phyloP scores from a whole-genome alignment of 352 stramenopile genomes.

The Phytophthora megakarya region DNA sequence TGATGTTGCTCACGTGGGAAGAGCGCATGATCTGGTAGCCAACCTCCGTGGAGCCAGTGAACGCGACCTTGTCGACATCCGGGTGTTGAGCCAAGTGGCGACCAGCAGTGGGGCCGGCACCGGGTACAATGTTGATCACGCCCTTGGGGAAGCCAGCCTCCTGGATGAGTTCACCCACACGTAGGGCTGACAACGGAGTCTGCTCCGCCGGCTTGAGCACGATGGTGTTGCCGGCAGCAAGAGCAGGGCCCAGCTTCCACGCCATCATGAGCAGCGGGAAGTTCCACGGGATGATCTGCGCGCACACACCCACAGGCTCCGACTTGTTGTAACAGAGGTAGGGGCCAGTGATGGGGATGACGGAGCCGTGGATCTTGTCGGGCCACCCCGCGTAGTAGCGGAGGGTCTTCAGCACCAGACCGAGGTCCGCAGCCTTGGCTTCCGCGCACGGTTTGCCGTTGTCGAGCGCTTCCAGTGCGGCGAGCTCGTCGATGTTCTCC shows the following conservation, averaged over 20 bases:
- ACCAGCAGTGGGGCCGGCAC: slow-evolving; percentile 47
- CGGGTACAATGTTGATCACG: slow-evolving; percentile 87
- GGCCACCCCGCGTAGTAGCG: slow-evolving; percentile 94
- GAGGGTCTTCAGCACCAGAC: slow-evolving; percentile 82
- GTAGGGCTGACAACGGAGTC: slow-evolving; percentile 93
- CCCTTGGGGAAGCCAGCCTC: slow-evolving; percentile 80
- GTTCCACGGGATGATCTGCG: slow-evolving; percentile 75
- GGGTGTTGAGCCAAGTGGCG: slow-evolving; percentile 52
- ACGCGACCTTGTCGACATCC: slow-evolving; percentile 83
- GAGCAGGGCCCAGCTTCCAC: slow-evolving; percentile 90
- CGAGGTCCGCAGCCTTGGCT: slow-evolving; percentile 84
- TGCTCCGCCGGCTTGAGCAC: slow-evolving; percentile 95
- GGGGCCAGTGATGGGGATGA: slow-evolving; percentile 60
- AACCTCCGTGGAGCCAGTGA: slow-evolving; percentile 72
- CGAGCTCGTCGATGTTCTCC: slow-evolving; percentile 67
- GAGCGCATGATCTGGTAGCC: slow-evolving; percentile 72
- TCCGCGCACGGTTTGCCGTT: slow-evolving; percentile 94
- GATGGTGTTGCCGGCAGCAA: slow-evolving; percentile 91
- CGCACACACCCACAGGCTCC: slow-evolving; percentile 92
- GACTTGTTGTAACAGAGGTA: slow-evolving; percentile 68
- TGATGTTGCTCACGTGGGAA: slow-evolving; percentile 70
- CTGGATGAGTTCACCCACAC: slow-evolving; percentile 83
- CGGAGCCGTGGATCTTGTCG: slow-evolving; percentile 80
- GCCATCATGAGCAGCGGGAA: slow-evolving; percentile 93
- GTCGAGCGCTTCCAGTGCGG: slow-evolving; percentile 92